phyloP scores from a whole-genome alignment of 495 filamentous ascomycete genomes.

The Cryomyces antarcticus region DNA sequence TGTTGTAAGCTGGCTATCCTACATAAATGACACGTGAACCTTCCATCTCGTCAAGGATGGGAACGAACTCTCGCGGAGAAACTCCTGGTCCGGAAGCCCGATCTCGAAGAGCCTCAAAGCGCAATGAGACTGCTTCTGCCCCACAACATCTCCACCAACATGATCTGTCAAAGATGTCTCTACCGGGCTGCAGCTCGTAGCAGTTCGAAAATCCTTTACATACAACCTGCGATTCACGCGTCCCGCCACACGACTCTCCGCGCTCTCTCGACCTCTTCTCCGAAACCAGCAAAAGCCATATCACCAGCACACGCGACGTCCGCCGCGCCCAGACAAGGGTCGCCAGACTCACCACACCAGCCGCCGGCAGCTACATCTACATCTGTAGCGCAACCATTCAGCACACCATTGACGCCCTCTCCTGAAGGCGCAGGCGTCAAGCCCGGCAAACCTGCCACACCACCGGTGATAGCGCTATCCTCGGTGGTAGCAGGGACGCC shows the following conservation, averaged over 20 bases:
- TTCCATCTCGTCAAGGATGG: too few relatives aligned
- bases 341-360: background rate
- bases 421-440: constrained; percentile 7
- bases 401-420: constrained; percentile 27
- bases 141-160: background rate
- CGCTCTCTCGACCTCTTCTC: constrained; percentile 1
- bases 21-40: too few relatives aligned
- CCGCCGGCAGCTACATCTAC: constrained; percentile 25
- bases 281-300: constrained; percentile 2
- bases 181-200: constrained; percentile 2
- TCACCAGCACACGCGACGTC: background rate
- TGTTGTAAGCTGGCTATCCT: too few relatives aligned
- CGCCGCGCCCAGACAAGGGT: constrained; percentile 1
- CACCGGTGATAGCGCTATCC: constrained; percentile 12
- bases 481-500: constrained; percentile 48
- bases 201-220: background rate
- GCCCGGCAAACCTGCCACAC: constrained; percentile 19
- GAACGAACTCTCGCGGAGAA: too few relatives aligned
- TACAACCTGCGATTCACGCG: background rate
- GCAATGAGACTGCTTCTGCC: too few relatives aligned
- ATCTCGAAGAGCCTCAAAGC: too few relatives aligned
- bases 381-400: constrained; percentile 28
- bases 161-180: constrained; percentile 14
- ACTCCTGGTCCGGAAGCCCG: too few relatives aligned
- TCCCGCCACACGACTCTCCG: background rate